Evolutionary conservation across 2,329 filamentous ascomycete genomes (phyloP), one percentile per base, ranked within the genome.

Genomic region (Pseudogymnoascus sp.): DNA sequence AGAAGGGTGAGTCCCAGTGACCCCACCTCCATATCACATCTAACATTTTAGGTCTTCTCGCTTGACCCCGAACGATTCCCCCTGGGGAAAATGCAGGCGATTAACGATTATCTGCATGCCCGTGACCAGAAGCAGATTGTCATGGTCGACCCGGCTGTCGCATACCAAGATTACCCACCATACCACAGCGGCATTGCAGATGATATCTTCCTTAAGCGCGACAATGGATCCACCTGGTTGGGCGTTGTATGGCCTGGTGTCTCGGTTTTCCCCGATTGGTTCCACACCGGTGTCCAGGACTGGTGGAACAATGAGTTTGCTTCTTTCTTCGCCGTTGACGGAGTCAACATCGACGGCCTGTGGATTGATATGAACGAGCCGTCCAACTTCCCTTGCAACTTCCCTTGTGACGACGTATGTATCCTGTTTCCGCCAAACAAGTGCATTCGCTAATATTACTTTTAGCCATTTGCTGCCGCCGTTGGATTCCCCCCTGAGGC

Each of bases 241-340:
- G 84, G 89, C 14, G 87, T 91, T 14, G 89, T 92, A 22, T 93
- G 90, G 90, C 87, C 90, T 5, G 90, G 90, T 52, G 81, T 85
- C 12, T 83, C 86, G 0, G 87, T 82, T 9, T 91, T 86, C 74
- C 88, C 88, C 0, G 90, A 93, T 72, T 93, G 89, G 89, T 91
- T 92, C 70, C 77, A 85, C 16, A 79, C 81, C 6, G 84, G 84
- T 60, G 83, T 84, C 1, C 80, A 85, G 58, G 69, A 75, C 1
- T 94, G 85, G 73, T 93, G 90, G 90, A 85, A 84, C 66, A 78
- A 79, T 4, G 82, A 92, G 70, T 87, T 93, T 67, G 73, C 71
- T 0, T 72, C 70, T 1, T 90, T 90, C 76, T 92, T 92, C 75
- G 73, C 80, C 64, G 74, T 81, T 0, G 79, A 75, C 1, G 90